Percentiles rank a stretch among this genome's conserved stretches.
phyloP scores from a whole-genome alignment of 495 filamentous ascomycete species.

The Amphirosellinia nigrospora region DNA sequence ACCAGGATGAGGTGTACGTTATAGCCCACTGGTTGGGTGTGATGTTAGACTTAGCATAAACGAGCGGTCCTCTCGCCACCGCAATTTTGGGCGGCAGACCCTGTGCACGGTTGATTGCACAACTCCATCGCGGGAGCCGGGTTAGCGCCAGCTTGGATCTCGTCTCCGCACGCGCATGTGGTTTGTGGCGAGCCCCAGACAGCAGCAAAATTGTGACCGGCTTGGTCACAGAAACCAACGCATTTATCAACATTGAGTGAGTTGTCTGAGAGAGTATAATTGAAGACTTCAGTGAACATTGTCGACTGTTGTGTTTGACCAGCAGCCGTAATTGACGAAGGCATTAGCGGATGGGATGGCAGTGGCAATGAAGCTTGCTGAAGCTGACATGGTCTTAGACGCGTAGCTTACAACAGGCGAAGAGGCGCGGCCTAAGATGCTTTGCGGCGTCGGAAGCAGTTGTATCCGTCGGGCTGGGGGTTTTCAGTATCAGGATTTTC shows the following conservation, averaged over 20 bases:
- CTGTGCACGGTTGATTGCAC: constrained; percentile 23
- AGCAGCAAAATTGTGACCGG: neutral
- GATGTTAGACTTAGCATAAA: constrained; percentile 16
- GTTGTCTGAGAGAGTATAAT: neutral
- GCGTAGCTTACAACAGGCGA: neutral
- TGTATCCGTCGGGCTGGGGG: constrained; percentile 1
- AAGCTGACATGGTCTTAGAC: constrained; percentile 4
- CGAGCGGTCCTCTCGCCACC: constrained; percentile 17
- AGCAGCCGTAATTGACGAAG: constrained; percentile 22
- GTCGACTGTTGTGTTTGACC: neutral
- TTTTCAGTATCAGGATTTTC: neutral
- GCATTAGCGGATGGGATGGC: constrained; percentile 1
- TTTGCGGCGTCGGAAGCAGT: constrained; percentile 23
- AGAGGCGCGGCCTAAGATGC: neutral
- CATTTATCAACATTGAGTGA: constrained; percentile 17
- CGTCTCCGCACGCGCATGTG: neutral
- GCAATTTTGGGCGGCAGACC: constrained; percentile 5
- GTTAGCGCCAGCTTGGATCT: neutral
- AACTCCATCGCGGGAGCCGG: neutral
- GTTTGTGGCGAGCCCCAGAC: neutral
- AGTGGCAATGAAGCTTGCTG: constrained; percentile 23
- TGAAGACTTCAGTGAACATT: neutral
- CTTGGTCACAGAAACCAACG: constrained; percentile 5
- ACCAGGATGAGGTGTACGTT: neutral
- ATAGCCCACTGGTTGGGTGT: neutral